Base-by-base conservation (phyloP, 441 rosid species). In the Populus hybrid region DNA sequence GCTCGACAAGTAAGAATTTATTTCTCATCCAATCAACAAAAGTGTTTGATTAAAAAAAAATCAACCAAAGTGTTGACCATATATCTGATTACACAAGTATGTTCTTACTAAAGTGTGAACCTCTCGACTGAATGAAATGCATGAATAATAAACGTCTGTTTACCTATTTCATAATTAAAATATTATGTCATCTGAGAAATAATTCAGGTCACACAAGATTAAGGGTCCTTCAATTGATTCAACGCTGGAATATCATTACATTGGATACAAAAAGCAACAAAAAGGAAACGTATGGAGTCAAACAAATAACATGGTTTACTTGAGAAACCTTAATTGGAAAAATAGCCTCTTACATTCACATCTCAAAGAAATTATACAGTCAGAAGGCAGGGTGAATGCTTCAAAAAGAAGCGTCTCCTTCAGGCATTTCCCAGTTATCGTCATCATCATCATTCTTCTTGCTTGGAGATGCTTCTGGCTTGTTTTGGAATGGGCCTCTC, bases 401-500 rank as follows among this genome's bases (percentile, higher is more conserved):
- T 90, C 79, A 90, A 74, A 76, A 85, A 75, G 91, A 89, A 75
- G 83, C n/a, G 81, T 79, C 85, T 74, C 89, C 98, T 63, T 80
- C 91, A 61, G 98, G 97, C 90, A 91, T 64, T 28, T 94, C 97
- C 98, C 98, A 92, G 93, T 94, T 94, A 81, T 94, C 97, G 76
- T 86, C 95, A 0, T 83, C 97, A 2, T 89, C 97, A 21, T 87
- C 88, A 2, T 84, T 85, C 84, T 84, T 92, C 88, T 88, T 88
- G 71, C 69, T 84, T 61, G 85, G 7, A 11, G 90, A 12, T 4
- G 69, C 82, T 78, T 90, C 95, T 69, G 69, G 84, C 75, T 79
- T 88, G 79, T 78, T 83, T 68, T 75, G 88, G n/a, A 76, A 61
- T 6, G 79, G 31, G 78, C 31, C 74, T 81, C 97, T 90, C 65